Percentiles rank a stretch among this genome's conserved stretches.
Conservation (phyloP, 169 alveolate genomes). For the Neospora caninum region DNA sequence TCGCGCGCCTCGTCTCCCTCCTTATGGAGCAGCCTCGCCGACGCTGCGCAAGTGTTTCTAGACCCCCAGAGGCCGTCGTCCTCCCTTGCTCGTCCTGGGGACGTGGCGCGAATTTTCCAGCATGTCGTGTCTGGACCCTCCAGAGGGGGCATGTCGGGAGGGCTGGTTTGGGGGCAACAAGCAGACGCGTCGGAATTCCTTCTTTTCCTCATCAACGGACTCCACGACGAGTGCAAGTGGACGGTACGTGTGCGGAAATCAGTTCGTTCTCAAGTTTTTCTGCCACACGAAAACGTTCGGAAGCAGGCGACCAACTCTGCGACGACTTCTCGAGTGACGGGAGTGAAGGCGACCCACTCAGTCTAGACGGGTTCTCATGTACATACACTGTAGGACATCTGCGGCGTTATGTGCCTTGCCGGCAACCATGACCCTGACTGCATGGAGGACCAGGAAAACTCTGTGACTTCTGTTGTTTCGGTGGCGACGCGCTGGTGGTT, state of each 20-base stretch:
- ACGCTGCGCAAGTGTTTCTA: background rate
- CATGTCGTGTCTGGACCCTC: background rate
- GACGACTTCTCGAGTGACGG: too few species aligned
- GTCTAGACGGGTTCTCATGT: too few species aligned
- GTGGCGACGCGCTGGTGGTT: too few species aligned
- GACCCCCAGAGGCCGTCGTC: background rate
- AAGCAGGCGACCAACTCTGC: too few species aligned
- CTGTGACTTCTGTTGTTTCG: too few species aligned
- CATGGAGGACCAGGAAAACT: too few species aligned
- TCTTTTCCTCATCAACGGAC: background rate
- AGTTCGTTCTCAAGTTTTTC: background rate
- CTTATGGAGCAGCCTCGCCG: background rate
- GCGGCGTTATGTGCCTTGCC: too few species aligned
- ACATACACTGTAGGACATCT: too few species aligned
- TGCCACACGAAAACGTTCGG: too few species aligned
- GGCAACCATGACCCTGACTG: too few species aligned
- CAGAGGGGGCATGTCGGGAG: background rate
- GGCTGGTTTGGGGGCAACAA: background rate
- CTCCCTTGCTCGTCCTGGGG: background rate
- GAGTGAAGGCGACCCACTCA: too few species aligned
- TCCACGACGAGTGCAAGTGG: conserved; percentile 29
- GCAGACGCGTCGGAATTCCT: conserved; percentile 24
- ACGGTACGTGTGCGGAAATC: background rate
- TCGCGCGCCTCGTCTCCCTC: background rate
- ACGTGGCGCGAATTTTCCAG: background rate